Evolutionary conservation across 1,284 basidiomycete genomes (phyloP).

Genomic region (Cutaneotrichosporon sp.): DNA sequence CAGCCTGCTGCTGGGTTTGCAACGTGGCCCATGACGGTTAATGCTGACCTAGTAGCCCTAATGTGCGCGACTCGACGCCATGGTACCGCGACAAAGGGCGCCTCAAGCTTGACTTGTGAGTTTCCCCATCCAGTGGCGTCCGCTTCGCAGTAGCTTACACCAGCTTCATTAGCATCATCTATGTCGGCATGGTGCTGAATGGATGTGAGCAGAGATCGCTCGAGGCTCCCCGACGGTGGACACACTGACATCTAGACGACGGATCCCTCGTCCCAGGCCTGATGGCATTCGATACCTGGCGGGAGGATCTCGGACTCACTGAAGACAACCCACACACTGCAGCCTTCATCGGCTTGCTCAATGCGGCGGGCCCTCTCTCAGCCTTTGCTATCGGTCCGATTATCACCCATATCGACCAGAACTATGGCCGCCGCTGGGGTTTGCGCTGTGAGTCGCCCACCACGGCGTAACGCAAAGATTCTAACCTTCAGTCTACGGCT

Average conservation of each 20-base stretch:
- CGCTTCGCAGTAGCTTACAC: background rate
- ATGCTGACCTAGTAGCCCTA: constrained; percentile 31
- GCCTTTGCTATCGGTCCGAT: constrained; percentile 47
- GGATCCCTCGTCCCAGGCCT: constrained; percentile 47
- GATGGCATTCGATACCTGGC: constrained; percentile 46
- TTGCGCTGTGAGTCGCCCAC: constrained; percentile 40
- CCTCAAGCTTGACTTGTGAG: constrained; percentile 50
- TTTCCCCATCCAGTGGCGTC: background rate
- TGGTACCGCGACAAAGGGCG: constrained; percentile 47
- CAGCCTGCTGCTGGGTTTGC: background rate
- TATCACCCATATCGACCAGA: constrained; percentile 47
- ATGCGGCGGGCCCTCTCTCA: constrained; percentile 41
- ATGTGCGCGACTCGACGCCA: constrained; percentile 38
- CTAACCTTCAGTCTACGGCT: constrained; percentile 46
- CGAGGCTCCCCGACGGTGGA: background rate
- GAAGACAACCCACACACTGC: constrained; percentile 26
- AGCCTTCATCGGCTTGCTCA: constrained; percentile 43
- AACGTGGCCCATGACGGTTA: background rate
- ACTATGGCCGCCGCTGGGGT: constrained; percentile 46
- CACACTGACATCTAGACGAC: constrained; percentile 47
- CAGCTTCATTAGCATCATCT: constrained; percentile 49
- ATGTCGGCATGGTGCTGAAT: constrained; percentile 49
- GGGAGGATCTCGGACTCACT: constrained; percentile 37
- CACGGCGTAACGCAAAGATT: no score
- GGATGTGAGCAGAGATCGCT: constrained; percentile 36